These are phyloP conservation scores for Trichomonas gallinae DNA, from an alignment of 208 protist genomes.

Conservation along the genomic window DNA sequence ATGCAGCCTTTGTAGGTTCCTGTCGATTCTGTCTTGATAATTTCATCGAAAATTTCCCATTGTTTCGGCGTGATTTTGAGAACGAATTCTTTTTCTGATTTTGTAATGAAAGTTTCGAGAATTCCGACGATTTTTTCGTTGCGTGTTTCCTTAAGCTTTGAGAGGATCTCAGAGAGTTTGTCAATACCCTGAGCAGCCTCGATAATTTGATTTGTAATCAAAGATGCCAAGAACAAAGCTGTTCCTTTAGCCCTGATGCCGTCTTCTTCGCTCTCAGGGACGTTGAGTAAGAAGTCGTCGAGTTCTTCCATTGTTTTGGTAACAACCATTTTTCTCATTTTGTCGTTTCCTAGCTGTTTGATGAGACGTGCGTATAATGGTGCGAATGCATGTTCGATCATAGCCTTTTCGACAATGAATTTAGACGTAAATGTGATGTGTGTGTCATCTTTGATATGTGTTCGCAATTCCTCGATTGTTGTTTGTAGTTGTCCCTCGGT, in stretches of 20 bases:
- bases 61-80: not conserved
- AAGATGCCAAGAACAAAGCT: not conserved
- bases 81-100: not conserved
- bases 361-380: not conserved
- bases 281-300: not conserved
- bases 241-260: not conserved
- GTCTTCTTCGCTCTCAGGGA: not conserved
- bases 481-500: not conserved
- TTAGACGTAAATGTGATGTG: not conserved
- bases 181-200: not conserved
- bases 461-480: not conserved
- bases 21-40: not conserved
- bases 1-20: not conserved
- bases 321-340: not conserved
- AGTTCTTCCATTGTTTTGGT: not conserved
- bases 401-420: not conserved
- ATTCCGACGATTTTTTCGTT: not conserved
- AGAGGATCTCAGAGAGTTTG: not conserved
- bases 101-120: not conserved
- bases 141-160: not conserved
- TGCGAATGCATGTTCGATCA: not conserved
- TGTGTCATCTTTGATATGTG: not conserved
- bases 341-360: not conserved
- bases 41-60: not conserved
- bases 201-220: not conserved